Evolutionary conservation across 495 filamentous ascomycete species (phyloP), one percentile per base, ranked within the genome.

Genomic region (Pyronema omphalodes): DNA sequence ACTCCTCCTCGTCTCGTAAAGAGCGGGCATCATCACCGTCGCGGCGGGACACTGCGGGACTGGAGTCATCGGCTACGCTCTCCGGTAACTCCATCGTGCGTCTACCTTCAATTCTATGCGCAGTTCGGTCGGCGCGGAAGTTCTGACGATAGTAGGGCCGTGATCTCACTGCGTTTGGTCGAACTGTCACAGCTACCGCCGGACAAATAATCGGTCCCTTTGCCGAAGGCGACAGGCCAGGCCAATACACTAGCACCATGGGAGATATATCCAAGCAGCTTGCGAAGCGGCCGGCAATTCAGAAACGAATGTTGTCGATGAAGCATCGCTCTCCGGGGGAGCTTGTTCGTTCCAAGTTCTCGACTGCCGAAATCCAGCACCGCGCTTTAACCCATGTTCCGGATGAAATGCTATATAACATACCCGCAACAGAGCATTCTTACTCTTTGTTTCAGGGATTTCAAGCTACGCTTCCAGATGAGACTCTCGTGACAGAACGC

Each of bases 401-500:
- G 43, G 91, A 96, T 67, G 88, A 94, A 46, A 77, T 99, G 55
- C 78, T 99, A 34, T 68, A 67, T 34, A 84, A 93, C 63, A 84
- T 95, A 35, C 91, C 91, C 59, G 86, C 93, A 56, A 76, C 80
- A 58, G 78, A 79, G 44, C 91, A 84, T 67, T 70, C 78, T 19
- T 99, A 91, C 68, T 94, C 87, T 9, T 72, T 99, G 6, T 95
- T 99, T 67, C 83, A 99, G 69, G 91, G 93, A 57, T 99, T 99
- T 62, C 79, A 93, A 69, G 93, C 88, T 34, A 84, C 81, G 50
- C 70, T 93, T 54, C 88, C 88, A 33, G 86, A 95, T 52, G 73
- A 80, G 46, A 74, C 77, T 41, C 36, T 50, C 36, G 47, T 34
- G 12, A 69, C 64, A 44, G 50, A 56, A 8, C 55, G 57, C 35